Evolutionary conservation across 345 rosid genomes (phyloP).

Genomic region (Atalantia buxifolia): DNA sequence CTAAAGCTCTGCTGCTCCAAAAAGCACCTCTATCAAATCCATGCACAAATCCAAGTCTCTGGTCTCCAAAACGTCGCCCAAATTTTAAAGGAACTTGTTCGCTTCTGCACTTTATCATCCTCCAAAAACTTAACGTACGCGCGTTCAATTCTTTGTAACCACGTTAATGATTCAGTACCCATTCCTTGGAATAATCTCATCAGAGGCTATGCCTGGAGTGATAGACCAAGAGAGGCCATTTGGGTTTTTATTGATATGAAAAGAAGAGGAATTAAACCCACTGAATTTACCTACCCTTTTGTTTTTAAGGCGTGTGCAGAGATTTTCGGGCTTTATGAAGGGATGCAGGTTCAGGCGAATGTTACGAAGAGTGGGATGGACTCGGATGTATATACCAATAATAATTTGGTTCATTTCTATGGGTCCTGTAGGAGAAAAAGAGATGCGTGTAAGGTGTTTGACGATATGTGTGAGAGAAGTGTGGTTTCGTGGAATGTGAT

Average conservation of each 20-base stretch:
- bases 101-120: conserved; percentile 46
- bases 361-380: conserved; percentile 59
- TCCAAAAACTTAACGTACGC: conserved; percentile 43
- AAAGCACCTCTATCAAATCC: conserved; percentile 54
- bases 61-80: conserved; percentile 49
- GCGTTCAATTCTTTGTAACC: conserved; percentile 37
- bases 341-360: conserved; percentile 68
- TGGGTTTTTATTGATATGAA: conserved; percentile 57
- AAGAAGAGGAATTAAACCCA: conserved; percentile 49
- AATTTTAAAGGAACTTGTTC: conserved; percentile 49
- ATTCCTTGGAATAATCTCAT: conserved; percentile 64
- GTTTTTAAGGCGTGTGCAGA: conserved; percentile 61
- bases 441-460: conserved; percentile 64
- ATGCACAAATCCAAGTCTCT: conserved; percentile 52
- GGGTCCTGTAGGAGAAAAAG: conserved; percentile 58
- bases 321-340: conserved; percentile 42
- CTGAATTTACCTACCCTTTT: conserved; percentile 71
- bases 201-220: conserved; percentile 56
- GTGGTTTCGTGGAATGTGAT: conserved; percentile 81
- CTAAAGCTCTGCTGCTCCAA: conserved; percentile 53
- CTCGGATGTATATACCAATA: conserved; percentile 60
- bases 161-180: conserved; percentile 33
- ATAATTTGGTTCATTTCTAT: conserved; percentile 60
- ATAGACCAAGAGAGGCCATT: conserved; percentile 50
- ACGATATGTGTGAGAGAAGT: conserved; percentile 58